These are phyloP conservation scores for Mucor ambiguus DNA, from an alignment of 371 early-diverging fungal genomes.

Conservation along the genomic window DNA sequence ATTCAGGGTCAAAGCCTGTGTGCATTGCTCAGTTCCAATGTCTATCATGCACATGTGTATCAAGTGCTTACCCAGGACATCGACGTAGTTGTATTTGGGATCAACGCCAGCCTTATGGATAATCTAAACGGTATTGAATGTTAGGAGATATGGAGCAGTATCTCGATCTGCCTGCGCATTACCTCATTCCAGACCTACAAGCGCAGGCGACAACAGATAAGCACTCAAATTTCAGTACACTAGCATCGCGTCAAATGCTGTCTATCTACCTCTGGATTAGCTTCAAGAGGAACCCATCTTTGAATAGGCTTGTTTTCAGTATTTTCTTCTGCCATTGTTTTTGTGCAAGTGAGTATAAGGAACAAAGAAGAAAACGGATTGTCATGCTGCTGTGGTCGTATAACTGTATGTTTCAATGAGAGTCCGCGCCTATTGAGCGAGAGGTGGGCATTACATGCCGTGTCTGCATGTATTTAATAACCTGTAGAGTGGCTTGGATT, in stretches of 20 bases:
- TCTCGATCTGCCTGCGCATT: background rate
- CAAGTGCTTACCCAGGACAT: conserved; percentile 56
- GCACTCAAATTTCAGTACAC: background rate
- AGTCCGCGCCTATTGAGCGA: background rate
- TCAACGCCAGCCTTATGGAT: conserved; percentile 63
- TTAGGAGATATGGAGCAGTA: background rate
- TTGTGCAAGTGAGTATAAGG: background rate
- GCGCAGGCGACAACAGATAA: too few relatives aligned
- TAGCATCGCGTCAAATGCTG: background rate
- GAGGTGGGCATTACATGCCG: background rate
- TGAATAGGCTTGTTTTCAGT: background rate
- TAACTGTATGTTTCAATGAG: background rate
- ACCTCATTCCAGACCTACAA: conserved; percentile 70
- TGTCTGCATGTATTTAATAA: background rate
- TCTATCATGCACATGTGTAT: background rate
- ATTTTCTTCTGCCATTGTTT: conserved; percentile 1
- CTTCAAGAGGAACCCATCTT: conserved; percentile 82
- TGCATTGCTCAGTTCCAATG: background rate
- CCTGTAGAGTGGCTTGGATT: background rate
- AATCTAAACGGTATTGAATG: conserved; percentile 31
- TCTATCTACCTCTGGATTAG: conserved; percentile 74
- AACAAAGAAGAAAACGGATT: background rate
- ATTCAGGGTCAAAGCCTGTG: conserved; percentile 80
- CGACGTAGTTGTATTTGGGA: conserved; percentile 55
- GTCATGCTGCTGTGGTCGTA: background rate